Evolutionary conservation across 306 rosid genomes (phyloP).

Genomic region (Cucurbita ficifolia): DNA sequence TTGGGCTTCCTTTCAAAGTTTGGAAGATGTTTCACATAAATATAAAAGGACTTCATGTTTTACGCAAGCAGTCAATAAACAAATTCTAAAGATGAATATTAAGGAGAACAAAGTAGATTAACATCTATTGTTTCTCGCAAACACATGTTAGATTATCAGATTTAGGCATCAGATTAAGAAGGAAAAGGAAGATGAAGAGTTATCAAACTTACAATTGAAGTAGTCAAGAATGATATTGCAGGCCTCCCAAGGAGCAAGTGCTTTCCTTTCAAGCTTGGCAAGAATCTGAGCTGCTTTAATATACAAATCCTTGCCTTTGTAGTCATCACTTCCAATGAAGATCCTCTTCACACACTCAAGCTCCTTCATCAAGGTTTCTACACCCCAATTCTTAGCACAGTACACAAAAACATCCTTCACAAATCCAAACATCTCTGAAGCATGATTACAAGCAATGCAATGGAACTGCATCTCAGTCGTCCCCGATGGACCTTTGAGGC

Average conservation of each 20-base stretch:
- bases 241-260: slow-evolving; percentile 70
- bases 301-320: slow-evolving; percentile 80
- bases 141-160: neutral
- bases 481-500: slow-evolving; percentile 84
- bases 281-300: slow-evolving; percentile 50
- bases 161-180: neutral
- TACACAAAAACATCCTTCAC: slow-evolving; percentile 76
- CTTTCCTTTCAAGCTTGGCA: slow-evolving; percentile 50
- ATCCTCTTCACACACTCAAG: slow-evolving; percentile 80
- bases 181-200: neutral
- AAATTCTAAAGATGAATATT: neutral
- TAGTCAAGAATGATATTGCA: slow-evolving; percentile 66
- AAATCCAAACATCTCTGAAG: slow-evolving; percentile 97
- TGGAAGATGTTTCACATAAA: neutral
- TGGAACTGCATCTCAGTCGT: slow-evolving; percentile 88
- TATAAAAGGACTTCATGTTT: neutral
- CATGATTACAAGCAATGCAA: slow-evolving; percentile 80
- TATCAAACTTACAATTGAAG: slow-evolving; percentile 56
- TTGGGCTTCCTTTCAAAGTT: no score
- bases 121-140: neutral
- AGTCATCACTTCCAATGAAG: slow-evolving; percentile 75
- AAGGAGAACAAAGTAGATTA: neutral
- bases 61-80: neutral
- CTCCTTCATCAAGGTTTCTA: slow-evolving; percentile 70
- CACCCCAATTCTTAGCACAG: slow-evolving; percentile 92